Base-by-base conservation (phyloP, 805 yeast genomes). In the Kockiozyma suomiensis region DNA sequence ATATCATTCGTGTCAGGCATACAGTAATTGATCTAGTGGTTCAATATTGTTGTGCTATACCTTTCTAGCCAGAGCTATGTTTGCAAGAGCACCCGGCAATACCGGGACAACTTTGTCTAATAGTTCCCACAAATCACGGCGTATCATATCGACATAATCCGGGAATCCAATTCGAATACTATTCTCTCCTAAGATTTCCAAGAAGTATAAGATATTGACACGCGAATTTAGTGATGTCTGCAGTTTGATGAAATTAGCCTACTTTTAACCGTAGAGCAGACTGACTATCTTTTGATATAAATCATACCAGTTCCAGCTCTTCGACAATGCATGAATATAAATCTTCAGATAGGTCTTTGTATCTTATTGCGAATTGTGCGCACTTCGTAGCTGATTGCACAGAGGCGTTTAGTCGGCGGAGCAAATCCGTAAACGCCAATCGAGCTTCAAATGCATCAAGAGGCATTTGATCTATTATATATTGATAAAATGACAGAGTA, bases 361-460 rank as follows among this genome's bases (percentile, higher is more conserved):
- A 78, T 62, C 80, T 79, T 62, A 85, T 72, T 1, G 88, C 82
- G 70, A 83, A 85, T 60, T 78, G 79, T 1, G 85, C 81, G 7
- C 85, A 80, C 52, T 80, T 80, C 8, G 75, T 45, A 5, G 72
- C 66, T 75, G 81, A 51, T 77, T 74, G 62, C 19, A 62, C 61
- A 1, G 90, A 81, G 0, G 96, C 92, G 45, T 84, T 85, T 43
- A 93, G 75, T 5, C 79, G 72, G 66, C 85, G 80, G 56, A 92
- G 77, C 46, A 85, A 81, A 67, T 85, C 88, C 4, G 84, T 79
- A 68, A 92, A 86, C 72, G 87, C 87, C 48, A 90, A 75, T 59
- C 93, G 81, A 3, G 92, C 91, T 69, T 90, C 97, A 72, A 93
- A 89, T 0, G 97, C 85, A 71, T 92, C 97, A 96, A 92, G 47